Evolutionary conservation across 129 eudicot species (phyloP), one percentile per base, ranked within the genome.

Genomic region (Lonicera japonica): DNA sequence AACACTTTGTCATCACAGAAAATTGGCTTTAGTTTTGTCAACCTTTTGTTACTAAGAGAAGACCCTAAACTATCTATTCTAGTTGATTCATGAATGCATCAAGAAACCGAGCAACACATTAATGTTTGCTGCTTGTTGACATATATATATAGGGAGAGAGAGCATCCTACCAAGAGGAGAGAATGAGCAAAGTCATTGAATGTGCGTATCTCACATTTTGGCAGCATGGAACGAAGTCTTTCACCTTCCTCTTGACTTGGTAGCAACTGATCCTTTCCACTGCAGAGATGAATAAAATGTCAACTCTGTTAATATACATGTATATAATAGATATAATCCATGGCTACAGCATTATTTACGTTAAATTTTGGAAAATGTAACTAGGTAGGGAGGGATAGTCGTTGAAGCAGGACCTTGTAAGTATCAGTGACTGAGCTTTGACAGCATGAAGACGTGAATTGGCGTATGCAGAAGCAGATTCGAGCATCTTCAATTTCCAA

Each of bases 401-500:
- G n/a, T 5, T 5, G 19, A 62, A 19, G 48, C 50, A 56, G 23
- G 72, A 90, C 97, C 97, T 90, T 69, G 92, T 66, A 19, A 90
- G 86, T 50, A 90, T 59, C 38, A 90, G 67, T 25, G 86, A 79
- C 65, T 83, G 84, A 71, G 95, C 89, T 86, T 72, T 86, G 63
- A 86, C 89, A 60, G 85, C 81, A 60, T 80, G 89, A 60, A 90
- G 83, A 54, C 92, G 95, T 59, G 95, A 90, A 77, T 86, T 90
- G 62, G 86, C 86, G 77, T 51, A 90, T 47, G 76, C 70, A 52
- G 75, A 63, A 56, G 89, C 89, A 64, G 92, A 75, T 65, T 77
- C 82, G 59, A 86, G 72, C 80, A 86, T 54, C 80, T 66, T 73
- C 68, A 90, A 73, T 81, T 83, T 90, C 95, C 95, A 90, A n/a